Base-by-base conservation (phyloP, 208 protist species). In the Acanthamoeba comandoni region DNA sequence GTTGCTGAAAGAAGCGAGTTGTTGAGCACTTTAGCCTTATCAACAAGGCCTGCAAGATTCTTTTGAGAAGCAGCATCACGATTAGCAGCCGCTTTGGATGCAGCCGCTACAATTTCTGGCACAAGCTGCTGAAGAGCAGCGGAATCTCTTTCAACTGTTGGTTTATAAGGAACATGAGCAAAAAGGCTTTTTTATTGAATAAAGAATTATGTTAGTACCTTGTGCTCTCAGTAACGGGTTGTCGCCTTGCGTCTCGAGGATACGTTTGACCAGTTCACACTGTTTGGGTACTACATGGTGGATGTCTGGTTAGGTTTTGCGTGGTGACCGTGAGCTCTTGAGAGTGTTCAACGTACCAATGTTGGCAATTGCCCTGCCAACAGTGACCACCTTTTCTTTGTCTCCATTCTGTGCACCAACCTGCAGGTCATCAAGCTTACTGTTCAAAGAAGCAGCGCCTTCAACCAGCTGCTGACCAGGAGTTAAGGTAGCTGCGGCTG, bases 401-500 rank as follows among this genome's bases (percentile, higher is more conserved):
- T 84, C 51, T 22, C 73, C 73, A 22, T 62, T 48, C 29, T 19
- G n/a, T 13, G 73, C 73, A n/a, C 62, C n/a, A 9, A 9, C 26
- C 35, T 84, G 73, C 7, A 84, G 52, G 48, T 84, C 51, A 22
- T 15, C 52, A 17, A 84, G 52, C 8, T 24, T 31, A 15, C 51
- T 64, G 73, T 35, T 84, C 13, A 84, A 64, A 31, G 73, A 22
- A n/a, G 73, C 52, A 31, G 73, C 73, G 15, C 43, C 26, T 43
- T 84, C 73, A 48, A 84, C 73, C 51, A 84, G 39, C 52, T 84
- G 73, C 48, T 84, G 51, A 26, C 62, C 73, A 55, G 73, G 73
- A 7, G 73, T 24, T 17, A 84, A 35, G 22, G 73, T 84, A 22
- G 73, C 55, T 1, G 73, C 73, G 51, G 73, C 73, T 24, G 26